Base-by-base conservation (phyloP, 2,329 filamentous ascomycete genomes). In the Penicillium rolfsii region DNA sequence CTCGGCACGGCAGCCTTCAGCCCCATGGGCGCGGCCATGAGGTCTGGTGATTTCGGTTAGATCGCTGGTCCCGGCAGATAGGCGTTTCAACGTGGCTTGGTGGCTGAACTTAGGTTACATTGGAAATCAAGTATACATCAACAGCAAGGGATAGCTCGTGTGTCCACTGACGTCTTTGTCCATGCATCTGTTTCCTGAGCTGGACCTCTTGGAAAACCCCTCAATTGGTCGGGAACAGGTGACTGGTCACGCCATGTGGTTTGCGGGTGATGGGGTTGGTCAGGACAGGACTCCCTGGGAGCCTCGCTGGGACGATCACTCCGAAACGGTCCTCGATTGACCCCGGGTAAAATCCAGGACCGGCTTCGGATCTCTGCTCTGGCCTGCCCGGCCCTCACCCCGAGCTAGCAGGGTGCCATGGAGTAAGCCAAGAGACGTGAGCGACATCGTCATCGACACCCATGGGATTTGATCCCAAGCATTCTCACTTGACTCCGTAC, bases 1-100 rank as follows among this genome's bases (percentile, higher is more conserved):
- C n/a, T 26, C 43, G 24, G 45, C 16, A 30, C 45, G 16, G 19
- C 16, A 19, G 4, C 46, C 8, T 52, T 41, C 12, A 53, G 50
- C 50, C 50, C 50, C 50, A 53, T 40, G 33, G 30, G 30, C 30
- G 28, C 19, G 19, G 19, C 28, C 28, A 2, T 33, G 4, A 5
- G 6, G 33, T 53, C 50, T 41, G 33, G 50, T 41, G 36, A 41
- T 40, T 40, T 40, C 50, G 19, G 49, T 19, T 28, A 24, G 50
- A 53, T 53, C 50, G 50, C 50, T 41, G 50, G 50, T 41, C n/a
- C 50, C 50, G 50, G 50, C 33, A 53, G 50, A 53, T 53, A 26
- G 35, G 50, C 50, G 50, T 53, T 53, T 53, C 50, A 40, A 26
- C 5, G 50, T 53, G 50, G 50, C 50, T 53, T 53, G 50, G 50